Conservation (phyloP, 2,329 filamentous ascomycete genomes). For the Rhynchosporium graminicola region DNA sequence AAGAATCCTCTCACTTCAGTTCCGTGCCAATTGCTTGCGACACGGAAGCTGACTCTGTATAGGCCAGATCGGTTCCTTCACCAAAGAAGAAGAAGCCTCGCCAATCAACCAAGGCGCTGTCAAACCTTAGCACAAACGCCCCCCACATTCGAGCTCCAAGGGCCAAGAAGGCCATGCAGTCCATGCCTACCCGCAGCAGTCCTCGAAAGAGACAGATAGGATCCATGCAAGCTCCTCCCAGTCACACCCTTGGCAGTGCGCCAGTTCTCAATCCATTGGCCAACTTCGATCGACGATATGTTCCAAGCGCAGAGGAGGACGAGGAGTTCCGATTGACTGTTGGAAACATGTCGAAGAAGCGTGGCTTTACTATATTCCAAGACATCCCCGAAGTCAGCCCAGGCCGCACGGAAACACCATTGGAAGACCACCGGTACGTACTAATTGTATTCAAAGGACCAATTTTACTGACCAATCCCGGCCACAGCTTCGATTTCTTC, state of each 20-base stretch:
- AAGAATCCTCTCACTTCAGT: neutral
- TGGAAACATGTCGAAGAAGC: slow-evolving; percentile 36
- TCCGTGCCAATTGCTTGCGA: neutral
- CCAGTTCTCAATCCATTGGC: slow-evolving; percentile 34
- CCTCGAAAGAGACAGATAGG: slow-evolving; percentile 26
- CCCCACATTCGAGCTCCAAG: slow-evolving; percentile 30
- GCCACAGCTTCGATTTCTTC: slow-evolving; percentile 34
- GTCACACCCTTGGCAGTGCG: slow-evolving; percentile 22
- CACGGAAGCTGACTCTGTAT: slow-evolving; percentile 18
- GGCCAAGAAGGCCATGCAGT: slow-evolving; percentile 22
- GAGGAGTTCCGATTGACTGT: slow-evolving; percentile 39
- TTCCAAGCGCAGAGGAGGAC: slow-evolving; percentile 36
- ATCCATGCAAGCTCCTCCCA: slow-evolving; percentile 18
- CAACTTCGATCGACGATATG: slow-evolving; percentile 23
- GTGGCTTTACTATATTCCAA: slow-evolving; percentile 36
- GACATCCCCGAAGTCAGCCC: slow-evolving; percentile 37
- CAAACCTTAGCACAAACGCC: slow-evolving; percentile 34
- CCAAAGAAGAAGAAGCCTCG: slow-evolving; percentile 38
- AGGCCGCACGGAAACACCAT: slow-evolving; percentile 38
- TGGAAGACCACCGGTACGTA: slow-evolving; percentile 38
- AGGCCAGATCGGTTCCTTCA: slow-evolving; percentile 27
- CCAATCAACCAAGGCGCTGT: slow-evolving; percentile 26
- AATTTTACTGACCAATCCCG: slow-evolving; percentile 10
- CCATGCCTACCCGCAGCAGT: slow-evolving; percentile 13
- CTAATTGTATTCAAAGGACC: neutral